Base-by-base conservation (phyloP, 2,329 filamentous ascomycete genomes). In the Colletotrichum caudatum region DNA sequence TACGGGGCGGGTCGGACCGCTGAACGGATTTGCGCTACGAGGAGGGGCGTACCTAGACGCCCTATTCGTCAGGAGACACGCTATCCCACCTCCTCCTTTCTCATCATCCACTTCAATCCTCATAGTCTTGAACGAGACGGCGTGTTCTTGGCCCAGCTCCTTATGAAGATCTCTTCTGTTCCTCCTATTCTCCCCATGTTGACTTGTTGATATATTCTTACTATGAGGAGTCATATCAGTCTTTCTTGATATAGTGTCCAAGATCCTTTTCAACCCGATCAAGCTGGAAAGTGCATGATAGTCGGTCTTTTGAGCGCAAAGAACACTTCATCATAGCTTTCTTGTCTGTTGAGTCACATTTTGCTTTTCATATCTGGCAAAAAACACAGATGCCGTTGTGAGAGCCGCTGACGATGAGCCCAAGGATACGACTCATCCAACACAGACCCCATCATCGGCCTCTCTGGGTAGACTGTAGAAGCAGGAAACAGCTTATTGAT, bases 1-100 rank as follows among this genome's bases (percentile, higher is more conserved):
- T 37, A 57, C 37, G 58, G 65, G 58, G 58, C 65, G 58, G 65
- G 46, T 41, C 65, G 48, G 50, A 63, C 65, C 65, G 65, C 65
- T 62, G 48, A 62, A 62, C 14, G 53, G 14, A 51, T n/a, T 20
- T 58, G 58, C 60, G 65, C 51, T 58, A 51, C 12, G 50, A 26
- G 37, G 37, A n/a, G 39, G 48, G 29, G 39, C 58, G 37, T 23
- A 6, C 14, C 3, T 11, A 16, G 33, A 23, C 20, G 20, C 5
- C 20, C 53, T n/a, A 37, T 57, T 57, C 51, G 51, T 33, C 29
- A 35, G 51, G 26, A 35, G 29, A 54, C 51, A 54, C 16, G 26
- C 53, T 56, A 14, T 37, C 20, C 20, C 54, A 20, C 54, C 20
- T 12, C n/a, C n/a, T n/a, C n/a, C n/a, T 18, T 57, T 39, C 11